Conservation (phyloP, 768 basidiomycete species). For the Tricholoma bakamatsutake region DNA sequence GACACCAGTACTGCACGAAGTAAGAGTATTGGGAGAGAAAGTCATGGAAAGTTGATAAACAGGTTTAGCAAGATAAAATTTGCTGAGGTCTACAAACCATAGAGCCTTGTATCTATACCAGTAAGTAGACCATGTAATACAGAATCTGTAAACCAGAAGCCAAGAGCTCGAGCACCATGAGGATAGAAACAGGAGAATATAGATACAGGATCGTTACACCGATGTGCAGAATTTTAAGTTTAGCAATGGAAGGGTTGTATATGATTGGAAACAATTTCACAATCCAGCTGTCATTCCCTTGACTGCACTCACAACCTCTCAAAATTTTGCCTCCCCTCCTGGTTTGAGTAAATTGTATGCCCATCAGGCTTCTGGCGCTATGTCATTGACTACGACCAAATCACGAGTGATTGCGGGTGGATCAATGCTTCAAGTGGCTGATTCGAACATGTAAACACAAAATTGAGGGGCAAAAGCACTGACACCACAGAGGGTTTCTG, state of each 20-base stretch:
- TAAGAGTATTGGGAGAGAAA: no score
- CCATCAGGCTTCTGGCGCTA: slow-evolving; percentile 13
- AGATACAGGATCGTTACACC: background rate
- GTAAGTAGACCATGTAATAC: background rate
- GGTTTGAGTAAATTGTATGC: slow-evolving; percentile 11
- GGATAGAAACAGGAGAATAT: background rate
- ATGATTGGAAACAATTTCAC: background rate
- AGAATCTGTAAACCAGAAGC: background rate
- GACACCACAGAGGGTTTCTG: slow-evolving; percentile 13
- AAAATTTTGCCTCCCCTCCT: slow-evolving; percentile 13
- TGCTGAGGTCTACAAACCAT: background rate
- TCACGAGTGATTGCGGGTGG: slow-evolving; percentile 13
- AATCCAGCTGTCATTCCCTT: slow-evolving; percentile 1
- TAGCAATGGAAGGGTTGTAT: background rate
- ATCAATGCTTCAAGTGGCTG: slow-evolving; percentile 8
- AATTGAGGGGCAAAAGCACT: slow-evolving; percentile 15
- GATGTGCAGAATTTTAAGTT: background rate
- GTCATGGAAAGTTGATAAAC: no score
- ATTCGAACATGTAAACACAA: slow-evolving; percentile 13
- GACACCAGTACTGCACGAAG: no score
- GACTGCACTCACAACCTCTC: slow-evolving; percentile 9
- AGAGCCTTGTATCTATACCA: background rate
- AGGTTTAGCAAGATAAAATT: no score
- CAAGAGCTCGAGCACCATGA: background rate
- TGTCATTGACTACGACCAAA: slow-evolving; percentile 12